These are phyloP conservation scores for Colletotrichum tanaceti DNA, from an alignment of 2,329 filamentous ascomycete genomes.

Conservation along the genomic window DNA sequence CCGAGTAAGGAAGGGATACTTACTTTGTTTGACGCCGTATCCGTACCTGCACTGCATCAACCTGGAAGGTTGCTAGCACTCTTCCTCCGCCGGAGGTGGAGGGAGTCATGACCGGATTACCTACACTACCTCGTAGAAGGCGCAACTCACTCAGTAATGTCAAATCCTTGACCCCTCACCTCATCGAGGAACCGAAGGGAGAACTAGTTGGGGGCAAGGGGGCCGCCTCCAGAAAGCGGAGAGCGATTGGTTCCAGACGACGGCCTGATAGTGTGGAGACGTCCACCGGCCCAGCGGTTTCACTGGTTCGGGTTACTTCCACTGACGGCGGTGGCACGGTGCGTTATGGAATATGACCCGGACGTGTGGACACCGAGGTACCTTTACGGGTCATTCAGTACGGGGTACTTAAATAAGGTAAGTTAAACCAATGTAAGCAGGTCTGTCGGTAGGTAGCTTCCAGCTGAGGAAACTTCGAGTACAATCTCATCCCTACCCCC, in stretches of 20 bases:
- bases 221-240: conserved; percentile 1
- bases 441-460: neutral
- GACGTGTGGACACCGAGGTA: no score
- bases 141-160: neutral
- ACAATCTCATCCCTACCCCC: neutral
- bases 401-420: no score
- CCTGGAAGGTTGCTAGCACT: neutral
- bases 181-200: neutral
- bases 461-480: no score
- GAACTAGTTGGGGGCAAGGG: conserved; percentile 13
- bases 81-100: conserved; percentile 6
- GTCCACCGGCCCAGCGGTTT: conserved; percentile 25
- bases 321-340: neutral
- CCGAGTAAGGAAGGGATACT: conserved; percentile 10
- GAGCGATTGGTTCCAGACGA: conserved; percentile 19
- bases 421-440: no score
- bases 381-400: no score
- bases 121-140: no score
- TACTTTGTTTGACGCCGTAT: conserved; percentile 11
- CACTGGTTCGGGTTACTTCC: conserved; percentile 35
- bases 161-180: neutral
- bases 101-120: neutral
- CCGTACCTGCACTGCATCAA: neutral
- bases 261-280: conserved; percentile 10
- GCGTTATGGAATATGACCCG: conserved; percentile 3